phyloP scores from a whole-genome alignment of 78 protist species.

The Dictyostelium purpureum region DNA sequence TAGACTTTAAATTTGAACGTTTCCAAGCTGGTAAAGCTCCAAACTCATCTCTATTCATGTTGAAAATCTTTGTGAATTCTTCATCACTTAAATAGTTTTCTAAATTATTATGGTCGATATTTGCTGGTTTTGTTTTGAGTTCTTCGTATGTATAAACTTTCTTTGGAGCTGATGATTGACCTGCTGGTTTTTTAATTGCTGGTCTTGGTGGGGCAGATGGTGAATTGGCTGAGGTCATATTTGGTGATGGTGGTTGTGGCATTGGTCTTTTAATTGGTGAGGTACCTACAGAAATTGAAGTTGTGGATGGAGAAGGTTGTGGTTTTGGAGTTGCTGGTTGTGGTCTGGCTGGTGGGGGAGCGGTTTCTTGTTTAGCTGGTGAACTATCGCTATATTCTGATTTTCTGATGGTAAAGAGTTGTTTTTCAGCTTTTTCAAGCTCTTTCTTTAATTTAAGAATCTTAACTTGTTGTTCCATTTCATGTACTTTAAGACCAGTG shows the following conservation, averaged over 20 bases:
- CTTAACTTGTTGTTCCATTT: slow-evolving; percentile 81
- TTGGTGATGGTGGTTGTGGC: slow-evolving; percentile 39
- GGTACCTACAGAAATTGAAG: neutral
- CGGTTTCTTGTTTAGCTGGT: slow-evolving; percentile 25
- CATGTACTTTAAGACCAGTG: slow-evolving; percentile 48
- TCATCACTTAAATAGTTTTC: slow-evolving; percentile 70
- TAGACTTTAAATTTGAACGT: slow-evolving; percentile 25
- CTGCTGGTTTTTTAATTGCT: slow-evolving; percentile 28
- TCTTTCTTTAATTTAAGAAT: slow-evolving; percentile 73
- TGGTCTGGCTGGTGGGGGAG: slow-evolving; percentile 5
- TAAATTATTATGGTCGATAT: slow-evolving; percentile 32
- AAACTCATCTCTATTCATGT: slow-evolving; percentile 56
- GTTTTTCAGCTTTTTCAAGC: slow-evolving; percentile 73
- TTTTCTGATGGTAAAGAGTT: slow-evolving; percentile 70
- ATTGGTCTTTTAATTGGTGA: neutral
- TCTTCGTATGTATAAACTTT: slow-evolving; percentile 19
- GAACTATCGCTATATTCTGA: slow-evolving; percentile 53
- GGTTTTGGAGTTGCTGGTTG: neutral
- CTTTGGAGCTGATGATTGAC: slow-evolving; percentile 9
- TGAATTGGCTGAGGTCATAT: neutral
- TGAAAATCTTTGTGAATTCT: slow-evolving; percentile 34
- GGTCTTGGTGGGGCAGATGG: slow-evolving; percentile 30
- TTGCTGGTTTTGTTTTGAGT: slow-evolving; percentile 61
- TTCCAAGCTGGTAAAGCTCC: slow-evolving; percentile 63
- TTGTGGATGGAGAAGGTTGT: neutral